Evolutionary conservation across 495 filamentous ascomycete species (phyloP), one percentile per base, ranked within the genome.

Genomic region (Podospora conica): DNA sequence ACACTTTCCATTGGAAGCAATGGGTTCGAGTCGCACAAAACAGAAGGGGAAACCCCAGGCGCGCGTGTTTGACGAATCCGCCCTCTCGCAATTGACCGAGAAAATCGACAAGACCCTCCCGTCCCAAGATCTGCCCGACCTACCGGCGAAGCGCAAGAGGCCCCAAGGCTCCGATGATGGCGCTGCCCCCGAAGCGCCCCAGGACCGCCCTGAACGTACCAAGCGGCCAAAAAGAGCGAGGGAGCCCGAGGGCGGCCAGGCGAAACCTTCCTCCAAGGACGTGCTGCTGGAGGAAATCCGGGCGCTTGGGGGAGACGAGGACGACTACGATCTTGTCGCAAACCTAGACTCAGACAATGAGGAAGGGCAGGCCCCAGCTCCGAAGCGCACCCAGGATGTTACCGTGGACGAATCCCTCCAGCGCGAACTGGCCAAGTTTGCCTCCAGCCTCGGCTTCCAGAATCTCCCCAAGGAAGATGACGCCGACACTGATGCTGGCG

Each of bases 241-340:
- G 54, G 58, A 65, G 29, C 21, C 48, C 22, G 28, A 60, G 0
- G 58, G 31, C 61, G 59, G 33, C 29, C 65, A 74, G 76, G 62
- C 69, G 63, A 76, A n/a, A 24, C 58, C 9, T 71, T 61, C 66
- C 63, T 29, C 74, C 73, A 67, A 67, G 67, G 57, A 65, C 6
- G 31, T 66, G 15, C 76, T 91, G 33, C 81, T 90, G 29, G 84
- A 88, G 67, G 91, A 93, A 69, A 91, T 96, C 68, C 73, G 86
- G 63, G 88, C 87, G 22, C 81, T 96, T 53, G 91, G 91, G 21
- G 91, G 91, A 23, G 89, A 88, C 27, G 84, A 91, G 72, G 88
- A 91, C 25, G 90, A 93, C 71, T 75, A 88, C 53, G 84, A 89
- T 56, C 77, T 92, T 40, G 77, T 93, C 57, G 85, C 80, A 18